These are phyloP conservation scores for Astragalus glycyphyllos DNA, from an alignment of 306 rosid species.

Conservation along the genomic window DNA sequence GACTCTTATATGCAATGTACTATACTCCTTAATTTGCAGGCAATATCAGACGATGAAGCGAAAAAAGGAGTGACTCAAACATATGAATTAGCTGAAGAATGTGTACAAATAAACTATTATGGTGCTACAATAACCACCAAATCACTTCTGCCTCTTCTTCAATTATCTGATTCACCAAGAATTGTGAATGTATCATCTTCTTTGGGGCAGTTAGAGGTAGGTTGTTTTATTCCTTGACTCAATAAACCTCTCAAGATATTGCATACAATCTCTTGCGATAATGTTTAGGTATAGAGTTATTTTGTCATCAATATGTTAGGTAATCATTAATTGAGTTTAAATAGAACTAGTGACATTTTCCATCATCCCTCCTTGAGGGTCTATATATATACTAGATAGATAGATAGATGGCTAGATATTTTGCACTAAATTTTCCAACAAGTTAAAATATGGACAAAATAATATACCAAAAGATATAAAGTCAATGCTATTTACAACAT, in stretches of 20 bases:
- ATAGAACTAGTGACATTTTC: no score
- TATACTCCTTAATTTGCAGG: no score
- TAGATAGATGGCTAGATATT: no score
- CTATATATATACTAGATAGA: no score
- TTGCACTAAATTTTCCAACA: not conserved
- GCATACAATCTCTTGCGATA: not conserved
- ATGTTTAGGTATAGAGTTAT: not conserved
- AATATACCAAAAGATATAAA: no score
- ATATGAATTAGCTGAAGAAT: conserved; percentile 52
- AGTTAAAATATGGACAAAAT: no score
- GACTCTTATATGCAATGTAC: no score
- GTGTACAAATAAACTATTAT: conserved; percentile 51
- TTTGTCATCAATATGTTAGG: no score
- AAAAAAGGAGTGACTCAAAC: conserved; percentile 31
- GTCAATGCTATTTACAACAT: no score
- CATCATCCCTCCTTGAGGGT: no score
- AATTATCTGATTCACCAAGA: conserved; percentile 45
- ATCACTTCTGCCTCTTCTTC: conserved; percentile 36
- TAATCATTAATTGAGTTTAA: no score
- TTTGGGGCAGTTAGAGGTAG: conserved; percentile 50
- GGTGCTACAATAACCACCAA: conserved; percentile 35
- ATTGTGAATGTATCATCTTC: conserved; percentile 64
- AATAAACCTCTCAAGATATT: not conserved
- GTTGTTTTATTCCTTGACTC: not conserved
- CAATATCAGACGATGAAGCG: conserved; percentile 28